Evolutionary conservation across 1,139 yeast genomes (phyloP), one percentile per base, ranked within the genome.

Genomic region (Magnusiomyces tetraspermus): DNA sequence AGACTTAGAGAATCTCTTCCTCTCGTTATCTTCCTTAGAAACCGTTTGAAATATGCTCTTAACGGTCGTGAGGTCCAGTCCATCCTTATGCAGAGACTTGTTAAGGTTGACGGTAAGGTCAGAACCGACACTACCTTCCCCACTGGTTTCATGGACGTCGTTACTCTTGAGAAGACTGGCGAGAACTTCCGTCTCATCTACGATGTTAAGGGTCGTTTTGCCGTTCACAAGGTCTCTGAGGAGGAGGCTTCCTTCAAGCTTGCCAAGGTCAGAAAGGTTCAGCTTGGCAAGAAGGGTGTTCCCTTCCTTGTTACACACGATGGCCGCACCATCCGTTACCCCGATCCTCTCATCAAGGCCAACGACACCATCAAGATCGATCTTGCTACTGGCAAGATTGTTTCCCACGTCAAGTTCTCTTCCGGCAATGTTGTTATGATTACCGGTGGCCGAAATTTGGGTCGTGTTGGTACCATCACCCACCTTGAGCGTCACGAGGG

Each of bases 401-500:
- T 85, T 61, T 95, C 88, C 67, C 87, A 76, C 79, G 82, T 90
- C 78, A 87, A 88, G 78, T 90, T 90, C 73, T 97, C 88, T 75
- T 81, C 92, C 69, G 97, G 97, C 76, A 87, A 82, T 77, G 80
- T 88, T 73, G 96, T 85, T 65, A 90, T 89, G 94, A 94, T 86
- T 75, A 90, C 97, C 65, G 97, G 97, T 80, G 97, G 97, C 79
- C 92, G 96, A 79, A 89, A 88, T 85, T 83, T 90, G 95, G 98
- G 98, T 75, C 86, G 98, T 79, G 90, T 89, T 73, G 98, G 98
- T 85, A 89, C 87, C 67, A 89, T 90, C 74, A 80, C 85, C 67
- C 96, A 90, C 94, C 85, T 95, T 79, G 98, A 90, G 80, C 88
- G 86, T 79, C 98, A 90, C 83, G 96, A 90, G 75, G 98, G 98